phyloP scores from a whole-genome alignment of 495 filamentous ascomycete genomes.

The Aspergillus cavernicola region DNA sequence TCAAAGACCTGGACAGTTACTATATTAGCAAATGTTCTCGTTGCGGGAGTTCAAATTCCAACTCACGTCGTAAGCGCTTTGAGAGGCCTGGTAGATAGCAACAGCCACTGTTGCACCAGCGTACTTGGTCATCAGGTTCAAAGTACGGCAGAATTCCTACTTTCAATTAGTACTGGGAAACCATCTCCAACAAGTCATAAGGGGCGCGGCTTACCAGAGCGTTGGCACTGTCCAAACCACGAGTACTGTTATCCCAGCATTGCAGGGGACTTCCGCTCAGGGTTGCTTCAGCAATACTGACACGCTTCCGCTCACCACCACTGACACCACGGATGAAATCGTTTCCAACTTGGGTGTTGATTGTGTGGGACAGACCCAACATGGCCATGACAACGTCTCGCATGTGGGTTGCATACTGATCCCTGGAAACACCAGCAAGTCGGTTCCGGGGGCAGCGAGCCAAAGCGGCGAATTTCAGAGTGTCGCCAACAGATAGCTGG shows the following conservation, averaged over 20 bases:
- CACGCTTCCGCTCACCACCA: conserved; percentile 64
- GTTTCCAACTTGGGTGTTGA: conserved; percentile 61
- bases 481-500: conserved; percentile 63
- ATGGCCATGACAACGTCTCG: conserved; percentile 62
- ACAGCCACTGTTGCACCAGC: conserved; percentile 76
- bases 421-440: conserved; percentile 43
- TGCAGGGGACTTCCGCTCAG: conserved; percentile 70
- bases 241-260: conserved; percentile 86
- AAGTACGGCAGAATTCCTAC: conserved; percentile 61
- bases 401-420: conserved; percentile 49
- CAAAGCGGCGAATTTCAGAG: conserved; percentile 58
- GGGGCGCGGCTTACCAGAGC: conserved; percentile 45
- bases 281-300: conserved; percentile 57
- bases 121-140: conserved; percentile 72
- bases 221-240: conserved; percentile 80
- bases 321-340: conserved; percentile 81
- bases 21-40: neutral
- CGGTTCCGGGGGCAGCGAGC: conserved; percentile 49
- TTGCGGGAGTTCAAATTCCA: neutral
- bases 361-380: conserved; percentile 54
- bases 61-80: conserved; percentile 66
- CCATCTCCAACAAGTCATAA: neutral
- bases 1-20: conserved; percentile 42
- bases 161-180: neutral
- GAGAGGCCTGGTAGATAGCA: conserved; percentile 80